A percentile compares a stretch with the other conserved stretches of the same genome.
Conservation (phyloP, 2,329 filamentous ascomycete genomes). For the Diaporthe sp. region DNA sequence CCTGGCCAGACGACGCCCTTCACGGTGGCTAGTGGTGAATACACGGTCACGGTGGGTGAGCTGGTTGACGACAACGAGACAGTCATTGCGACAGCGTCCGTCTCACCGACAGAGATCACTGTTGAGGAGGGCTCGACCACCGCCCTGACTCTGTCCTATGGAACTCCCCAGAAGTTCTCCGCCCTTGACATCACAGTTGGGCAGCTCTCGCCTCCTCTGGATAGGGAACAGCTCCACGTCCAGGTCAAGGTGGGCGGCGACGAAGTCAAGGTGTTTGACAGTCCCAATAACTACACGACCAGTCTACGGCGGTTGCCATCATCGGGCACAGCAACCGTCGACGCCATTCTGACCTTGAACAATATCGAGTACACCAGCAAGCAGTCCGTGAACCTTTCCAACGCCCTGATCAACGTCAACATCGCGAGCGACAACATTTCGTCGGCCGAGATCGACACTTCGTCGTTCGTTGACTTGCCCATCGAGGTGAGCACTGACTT, state of each 20-base stretch:
- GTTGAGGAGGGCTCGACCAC: background rate
- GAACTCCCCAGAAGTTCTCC: background rate
- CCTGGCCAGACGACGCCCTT: background rate
- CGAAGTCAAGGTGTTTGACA: background rate
- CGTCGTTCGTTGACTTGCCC: background rate
- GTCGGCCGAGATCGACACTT: background rate
- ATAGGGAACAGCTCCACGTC: background rate
- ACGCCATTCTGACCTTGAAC: background rate
- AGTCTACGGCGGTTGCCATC: background rate
- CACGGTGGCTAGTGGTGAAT: background rate
- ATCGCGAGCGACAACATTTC: background rate
- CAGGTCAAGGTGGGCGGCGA: background rate
- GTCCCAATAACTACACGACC: slow-evolving; percentile 1
- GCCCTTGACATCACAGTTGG: background rate
- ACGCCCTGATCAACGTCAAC: background rate
- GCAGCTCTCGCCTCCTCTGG: background rate
- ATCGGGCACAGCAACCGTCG: background rate
- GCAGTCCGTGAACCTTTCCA: background rate
- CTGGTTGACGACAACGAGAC: background rate
- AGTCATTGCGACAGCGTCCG: background rate
- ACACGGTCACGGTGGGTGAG: background rate
- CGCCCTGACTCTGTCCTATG: background rate
- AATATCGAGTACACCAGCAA: background rate
- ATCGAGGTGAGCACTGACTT: background rate
- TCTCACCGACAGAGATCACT: background rate